Conservation (phyloP, 2,329 filamentous ascomycete species). For the Coniella lustricola region DNA sequence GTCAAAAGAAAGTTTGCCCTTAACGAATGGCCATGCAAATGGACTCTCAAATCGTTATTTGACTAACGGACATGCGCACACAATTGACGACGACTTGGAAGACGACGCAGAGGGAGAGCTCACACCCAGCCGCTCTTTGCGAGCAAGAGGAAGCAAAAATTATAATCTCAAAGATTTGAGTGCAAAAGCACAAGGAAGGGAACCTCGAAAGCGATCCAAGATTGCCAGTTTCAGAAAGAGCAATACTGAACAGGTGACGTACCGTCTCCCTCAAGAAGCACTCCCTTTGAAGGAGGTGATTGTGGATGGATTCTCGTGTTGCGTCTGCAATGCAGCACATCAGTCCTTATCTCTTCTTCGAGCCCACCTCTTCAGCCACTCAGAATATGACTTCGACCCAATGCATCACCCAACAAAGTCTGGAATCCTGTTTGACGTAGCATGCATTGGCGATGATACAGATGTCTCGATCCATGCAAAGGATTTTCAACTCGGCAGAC, state of each 20-base stretch:
- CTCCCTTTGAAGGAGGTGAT: constrained; percentile 33
- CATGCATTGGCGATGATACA: constrained; percentile 20
- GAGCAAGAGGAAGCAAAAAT: constrained; percentile 40
- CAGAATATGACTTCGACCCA: constrained; percentile 37
- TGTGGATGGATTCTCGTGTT: constrained; percentile 36
- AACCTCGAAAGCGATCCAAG: constrained; percentile 33
- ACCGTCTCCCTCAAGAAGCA: constrained; percentile 36
- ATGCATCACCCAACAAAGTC: constrained; percentile 30
- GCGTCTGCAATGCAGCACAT: constrained; percentile 42
- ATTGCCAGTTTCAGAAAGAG: constrained; percentile 17
- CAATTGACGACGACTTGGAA: constrained; percentile 32
- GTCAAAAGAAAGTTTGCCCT: constrained; percentile 25
- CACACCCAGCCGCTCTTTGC: constrained; percentile 45
- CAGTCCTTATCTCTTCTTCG: constrained; percentile 41
- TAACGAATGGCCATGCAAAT: constrained; percentile 28
- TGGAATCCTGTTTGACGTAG: constrained; percentile 34
- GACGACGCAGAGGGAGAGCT: constrained; percentile 39
- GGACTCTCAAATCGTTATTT: constrained; percentile 19
- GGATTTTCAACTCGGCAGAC: constrained; percentile 35
- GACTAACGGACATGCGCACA: constrained; percentile 19
- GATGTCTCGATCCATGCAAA: constrained; percentile 22
- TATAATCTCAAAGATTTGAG: constrained; percentile 56
- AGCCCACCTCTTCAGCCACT: constrained; percentile 41
- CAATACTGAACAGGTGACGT: constrained; percentile 39
- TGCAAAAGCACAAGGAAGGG: constrained; percentile 49